Evolutionary conservation across 768 basidiomycete species (phyloP).

Genomic region (Gloeopeniophorella convolvens): DNA sequence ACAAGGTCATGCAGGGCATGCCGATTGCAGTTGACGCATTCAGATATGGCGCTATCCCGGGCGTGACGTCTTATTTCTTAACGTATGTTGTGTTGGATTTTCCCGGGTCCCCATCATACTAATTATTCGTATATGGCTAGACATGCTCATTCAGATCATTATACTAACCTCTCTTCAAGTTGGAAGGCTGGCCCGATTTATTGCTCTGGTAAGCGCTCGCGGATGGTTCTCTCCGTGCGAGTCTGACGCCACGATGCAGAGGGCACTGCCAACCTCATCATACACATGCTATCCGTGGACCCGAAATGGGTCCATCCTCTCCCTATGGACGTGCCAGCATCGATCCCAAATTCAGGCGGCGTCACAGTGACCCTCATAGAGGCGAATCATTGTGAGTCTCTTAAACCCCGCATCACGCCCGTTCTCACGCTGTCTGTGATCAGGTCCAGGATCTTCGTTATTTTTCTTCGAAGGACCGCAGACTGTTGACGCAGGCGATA

Average conservation of each 20-base stretch:
- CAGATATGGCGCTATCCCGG: conserved; percentile 86
- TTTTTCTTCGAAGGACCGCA: conserved; percentile 93
- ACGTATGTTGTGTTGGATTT: conserved; percentile 50
- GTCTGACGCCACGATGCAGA: conserved; percentile 29
- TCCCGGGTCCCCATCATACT: background rate
- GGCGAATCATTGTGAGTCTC: conserved; percentile 82
- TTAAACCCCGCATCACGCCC: background rate
- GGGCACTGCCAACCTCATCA: conserved; percentile 86
- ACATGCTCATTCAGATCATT: conserved; percentile 96
- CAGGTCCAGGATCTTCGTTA: conserved; percentile 82
- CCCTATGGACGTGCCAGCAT: conserved; percentile 68
- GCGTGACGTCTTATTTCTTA: conserved; percentile 84
- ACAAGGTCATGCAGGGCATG: conserved; percentile 95
- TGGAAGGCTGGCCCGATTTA: conserved; percentile 95
- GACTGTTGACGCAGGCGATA: conserved; percentile 85
- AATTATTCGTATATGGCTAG: conserved; percentile 33
- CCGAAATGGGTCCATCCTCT: conserved; percentile 84
- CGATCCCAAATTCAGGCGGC: conserved; percentile 77
- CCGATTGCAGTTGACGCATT: conserved; percentile 98
- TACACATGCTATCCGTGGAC: conserved; percentile 86
- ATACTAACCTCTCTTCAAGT: conserved; percentile 80
- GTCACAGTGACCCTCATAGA: conserved; percentile 92
- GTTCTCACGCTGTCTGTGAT: background rate
- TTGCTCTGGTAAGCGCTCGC: conserved; percentile 55
- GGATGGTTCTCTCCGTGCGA: background rate